Base-by-base conservation (phyloP, 768 basidiomycete species). In the Boletus eberwhitei region DNA sequence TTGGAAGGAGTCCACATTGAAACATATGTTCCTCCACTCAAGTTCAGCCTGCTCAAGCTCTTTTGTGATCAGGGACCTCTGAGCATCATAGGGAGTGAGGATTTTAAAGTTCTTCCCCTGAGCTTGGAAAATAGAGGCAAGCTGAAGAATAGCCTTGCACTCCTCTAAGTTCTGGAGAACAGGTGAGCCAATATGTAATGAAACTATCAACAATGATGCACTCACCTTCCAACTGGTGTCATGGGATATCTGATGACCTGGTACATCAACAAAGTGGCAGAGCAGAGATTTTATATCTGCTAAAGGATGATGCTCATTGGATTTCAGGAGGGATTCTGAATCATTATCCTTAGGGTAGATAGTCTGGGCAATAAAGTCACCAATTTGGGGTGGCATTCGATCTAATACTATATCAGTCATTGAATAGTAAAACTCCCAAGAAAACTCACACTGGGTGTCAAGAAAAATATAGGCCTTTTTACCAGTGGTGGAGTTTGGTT, bases 331-430 rank as follows among this genome's bases (percentile, higher is more conserved):
- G 0, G 66, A 29, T 4, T 60, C 49, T 47, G 40, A 14, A 22
- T 46, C 22, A 58, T 81, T 63, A 26, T 48, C 44, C 59, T 82
- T 63, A 14, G 71, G 71, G 73, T 93, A 93, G 4, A 93, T 75
- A 52, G 75, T 74, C 51, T 78, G 63, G 19, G 88, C 91, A 38
- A 93, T 87, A 41, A 90, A 83, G 4, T 75, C 61, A 22, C 90
- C 88, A 74, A 91, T 85, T 58, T 88, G 82, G 48, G 85, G 82
- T 48, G 90, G 90, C 88, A 93, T 90, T 1, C 91, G 83, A 60
- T 93, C 91, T 93, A 52, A 53, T 22, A 42, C 13, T 48, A 35
- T 41, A 52, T 59, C 29, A 67, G 35, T 24, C 26, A 26, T 47
- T 31, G 2, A 13, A 52, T 26, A 11, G 1, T 3, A 54, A 50